Base-by-base conservation (phyloP, 495 filamentous ascomycete genomes). In the Aspergillus steynii region DNA sequence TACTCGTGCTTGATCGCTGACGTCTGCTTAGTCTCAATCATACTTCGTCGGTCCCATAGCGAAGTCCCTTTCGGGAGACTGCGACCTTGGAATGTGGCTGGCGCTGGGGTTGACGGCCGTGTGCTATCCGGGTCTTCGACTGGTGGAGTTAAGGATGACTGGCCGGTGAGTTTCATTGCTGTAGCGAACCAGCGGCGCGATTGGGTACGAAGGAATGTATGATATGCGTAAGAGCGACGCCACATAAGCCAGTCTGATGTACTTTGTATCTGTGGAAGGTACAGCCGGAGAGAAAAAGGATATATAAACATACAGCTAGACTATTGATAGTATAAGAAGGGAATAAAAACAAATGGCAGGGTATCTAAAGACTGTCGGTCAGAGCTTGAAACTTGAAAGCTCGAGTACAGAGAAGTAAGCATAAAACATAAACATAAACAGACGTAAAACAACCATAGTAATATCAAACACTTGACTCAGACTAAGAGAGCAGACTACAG, bases 1-100 rank as follows among this genome's bases (percentile, higher is more conserved):
- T 20, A 20, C 20, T 20, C 42, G 42, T 46, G 42, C 8, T 15
- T 46, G 15, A 46, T 51, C 49, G 9, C 20, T 53, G 29, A 26
- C 8, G 10, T 26, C 31, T 42, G 34, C 20, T 20, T 27, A 59
- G 56, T 59, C 56, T 5, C 56, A 59, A 32, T 59, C 56, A 2
- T 59, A 59, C 32, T 59, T 51, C 42, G 71, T 79, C 45, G 87
- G 87, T 0, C 85, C 82, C 0, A 67, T 90, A 62, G 86, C 85
- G 14, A 65, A 61, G 29, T 70, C 81, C 9, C 74, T 78, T 2
- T 48, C 47, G 1, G 10, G 53, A 8, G 46, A 50, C 5, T 50
- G 53, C 8, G 62, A 64, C 45, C 53, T 48, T 66, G 68, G 37
- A 59, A 77, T 82, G n/a, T 83, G 76, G 71, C 68, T 84, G 8